A percentile compares a stretch with the other conserved stretches of the same genome.
These are phyloP conservation scores for Berberis vulgaris DNA, from an alignment of 164 flowering plant species.

Conservation along the genomic window DNA sequence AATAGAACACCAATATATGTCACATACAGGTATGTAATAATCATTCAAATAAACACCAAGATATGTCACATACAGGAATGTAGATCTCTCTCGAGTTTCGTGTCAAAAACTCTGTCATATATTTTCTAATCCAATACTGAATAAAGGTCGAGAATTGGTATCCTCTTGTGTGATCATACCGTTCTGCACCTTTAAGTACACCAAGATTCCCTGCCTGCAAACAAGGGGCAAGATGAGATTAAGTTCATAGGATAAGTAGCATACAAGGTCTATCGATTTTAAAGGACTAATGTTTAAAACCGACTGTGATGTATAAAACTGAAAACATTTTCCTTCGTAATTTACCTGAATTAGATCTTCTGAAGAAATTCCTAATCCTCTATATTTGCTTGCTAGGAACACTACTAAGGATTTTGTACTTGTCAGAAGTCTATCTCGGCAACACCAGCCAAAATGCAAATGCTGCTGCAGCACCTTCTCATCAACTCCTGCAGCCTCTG, in stretches of 20 bases:
- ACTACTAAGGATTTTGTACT: constrained; percentile 58
- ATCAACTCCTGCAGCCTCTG: constrained; percentile 64
- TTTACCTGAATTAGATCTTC: constrained; percentile 80
- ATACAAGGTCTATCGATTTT: background rate
- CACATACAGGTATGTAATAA: constrained; percentile 50
- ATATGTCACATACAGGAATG: constrained; percentile 48
- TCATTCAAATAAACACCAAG: background rate
- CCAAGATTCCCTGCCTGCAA: constrained; percentile 75
- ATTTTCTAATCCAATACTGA: constrained; percentile 81
- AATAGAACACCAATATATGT: background rate
- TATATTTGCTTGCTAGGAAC: constrained; percentile 60
- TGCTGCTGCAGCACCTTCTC: constrained; percentile 44
- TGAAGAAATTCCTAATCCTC: constrained; percentile 49
- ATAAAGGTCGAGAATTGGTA: constrained; percentile 73
- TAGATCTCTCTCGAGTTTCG: constrained; percentile 53
- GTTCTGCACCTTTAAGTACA: constrained; percentile 76
- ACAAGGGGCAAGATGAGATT: background rate
- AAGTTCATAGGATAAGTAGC: background rate
- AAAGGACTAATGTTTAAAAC: background rate
- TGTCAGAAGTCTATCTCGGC: constrained; percentile 68
- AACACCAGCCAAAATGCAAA: constrained; percentile 67
- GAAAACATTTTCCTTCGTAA: too few relatives aligned
- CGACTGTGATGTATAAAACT: too few relatives aligned
- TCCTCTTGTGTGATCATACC: constrained; percentile 78
- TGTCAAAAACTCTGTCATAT: constrained; percentile 47